phyloP scores from a whole-genome alignment of 192 early-diverging fungal species.

The Coemansia sp. region DNA sequence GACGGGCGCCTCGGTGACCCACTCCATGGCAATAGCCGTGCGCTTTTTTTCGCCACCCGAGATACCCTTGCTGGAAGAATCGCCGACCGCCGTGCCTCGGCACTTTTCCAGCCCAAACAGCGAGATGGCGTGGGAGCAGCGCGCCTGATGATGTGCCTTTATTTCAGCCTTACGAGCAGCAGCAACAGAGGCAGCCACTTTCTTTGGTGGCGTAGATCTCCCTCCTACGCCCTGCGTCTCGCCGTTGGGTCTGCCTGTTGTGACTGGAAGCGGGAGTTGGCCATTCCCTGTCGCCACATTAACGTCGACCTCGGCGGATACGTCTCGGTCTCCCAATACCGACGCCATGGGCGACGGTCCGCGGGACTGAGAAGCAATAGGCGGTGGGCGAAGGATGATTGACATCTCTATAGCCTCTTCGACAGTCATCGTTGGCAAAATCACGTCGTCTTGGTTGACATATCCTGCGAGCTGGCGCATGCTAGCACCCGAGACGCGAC shows the following conservation, averaged over 20 bases:
- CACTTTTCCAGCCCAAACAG: constrained; percentile 67
- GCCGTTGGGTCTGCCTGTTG: background rate
- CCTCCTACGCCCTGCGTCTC: background rate
- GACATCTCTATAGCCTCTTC: constrained; percentile 76
- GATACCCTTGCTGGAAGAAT: constrained; percentile 64
- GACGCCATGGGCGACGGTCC: constrained; percentile 1
- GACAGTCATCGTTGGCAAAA: constrained; percentile 70
- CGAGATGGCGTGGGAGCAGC: constrained; percentile 61
- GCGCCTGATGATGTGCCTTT: constrained; percentile 27
- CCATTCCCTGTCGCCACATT: constrained; percentile 37
- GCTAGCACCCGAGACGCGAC: constrained; percentile 50
- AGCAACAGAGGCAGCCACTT: constrained; percentile 24
- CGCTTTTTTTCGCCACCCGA: constrained; percentile 77
- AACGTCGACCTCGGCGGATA: background rate
- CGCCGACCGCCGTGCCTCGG: constrained; percentile 69
- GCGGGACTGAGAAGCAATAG: constrained; percentile 9
- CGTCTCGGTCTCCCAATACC: background rate
- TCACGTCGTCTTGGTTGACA: constrained; percentile 65
- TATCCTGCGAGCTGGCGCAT: constrained; percentile 61
- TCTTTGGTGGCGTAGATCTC: constrained; percentile 17
- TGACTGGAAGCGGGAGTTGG: constrained; percentile 25
- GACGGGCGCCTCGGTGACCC: constrained; percentile 67
- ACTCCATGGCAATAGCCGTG: constrained; percentile 73
- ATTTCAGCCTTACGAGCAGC: background rate
- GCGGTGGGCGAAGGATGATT: constrained; percentile 56